Percentiles rank a stretch among this genome's conserved stretches.
These are phyloP conservation scores for Dendrobium huoshanense DNA, from an alignment of 106 monocot genomes.

Conservation along the genomic window DNA sequence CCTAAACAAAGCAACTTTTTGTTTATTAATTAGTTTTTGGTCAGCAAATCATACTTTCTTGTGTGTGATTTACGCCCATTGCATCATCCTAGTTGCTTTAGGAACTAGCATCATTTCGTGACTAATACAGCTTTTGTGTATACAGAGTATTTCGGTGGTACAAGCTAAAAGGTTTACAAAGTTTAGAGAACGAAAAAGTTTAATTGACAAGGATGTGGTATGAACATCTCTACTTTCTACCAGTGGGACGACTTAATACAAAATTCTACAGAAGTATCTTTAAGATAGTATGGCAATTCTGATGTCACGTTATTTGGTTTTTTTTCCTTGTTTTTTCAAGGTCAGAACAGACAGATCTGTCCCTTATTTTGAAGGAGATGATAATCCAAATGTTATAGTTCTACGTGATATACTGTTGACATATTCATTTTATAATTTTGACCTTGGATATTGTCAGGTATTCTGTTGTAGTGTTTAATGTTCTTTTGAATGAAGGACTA, in stretches of 20 bases:
- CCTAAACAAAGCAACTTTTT: neutral
- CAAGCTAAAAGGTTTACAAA: slow-evolving; percentile 98
- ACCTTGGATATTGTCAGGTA: slow-evolving; percentile 99
- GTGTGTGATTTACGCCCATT: neutral
- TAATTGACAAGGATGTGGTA: slow-evolving; percentile 99
- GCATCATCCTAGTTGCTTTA: neutral
- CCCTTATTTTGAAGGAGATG: slow-evolving; percentile 90
- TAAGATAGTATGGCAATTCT: neutral
- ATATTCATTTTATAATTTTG: slow-evolving; percentile 99
- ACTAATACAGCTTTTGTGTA: neutral
- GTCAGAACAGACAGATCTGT: slow-evolving; percentile 92
- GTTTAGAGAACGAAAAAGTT: slow-evolving; percentile 84
- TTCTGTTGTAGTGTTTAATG: neutral
- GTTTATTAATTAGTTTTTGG: neutral
- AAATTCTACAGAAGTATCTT: neutral
- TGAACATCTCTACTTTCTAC: neutral
- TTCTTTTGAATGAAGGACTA: neutral
- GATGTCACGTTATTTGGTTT: slow-evolving; percentile 3
- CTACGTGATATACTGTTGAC: slow-evolving; percentile 90
- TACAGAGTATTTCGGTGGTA: slow-evolving; percentile 68
- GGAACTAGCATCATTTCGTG: neutral
- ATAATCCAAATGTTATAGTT: slow-evolving; percentile 66
- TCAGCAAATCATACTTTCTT: neutral
- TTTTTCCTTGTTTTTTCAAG: slow-evolving; percentile 29
- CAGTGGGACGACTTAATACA: neutral